phyloP scores from a whole-genome alignment of 192 early-diverging fungal species.

The Backusella parvicylindrica region DNA sequence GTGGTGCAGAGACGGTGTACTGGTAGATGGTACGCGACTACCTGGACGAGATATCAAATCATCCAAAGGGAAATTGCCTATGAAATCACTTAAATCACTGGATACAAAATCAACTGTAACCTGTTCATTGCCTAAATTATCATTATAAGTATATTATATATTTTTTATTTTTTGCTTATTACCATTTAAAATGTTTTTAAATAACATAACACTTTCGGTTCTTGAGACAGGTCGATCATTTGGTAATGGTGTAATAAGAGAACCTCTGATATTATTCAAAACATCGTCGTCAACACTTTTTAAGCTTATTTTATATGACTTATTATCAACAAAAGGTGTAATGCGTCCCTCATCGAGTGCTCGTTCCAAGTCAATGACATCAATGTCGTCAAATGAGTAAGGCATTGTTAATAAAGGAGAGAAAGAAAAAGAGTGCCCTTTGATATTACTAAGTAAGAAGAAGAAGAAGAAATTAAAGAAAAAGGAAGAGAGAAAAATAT shows the following conservation, averaged over 20 bases:
- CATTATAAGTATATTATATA: neutral
- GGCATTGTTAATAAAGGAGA: neutral
- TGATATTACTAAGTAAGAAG: no score
- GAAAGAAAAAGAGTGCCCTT: neutral
- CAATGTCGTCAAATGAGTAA: constrained; percentile 5
- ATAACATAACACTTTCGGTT: neutral
- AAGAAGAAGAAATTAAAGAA: neutral
- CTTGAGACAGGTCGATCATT: neutral
- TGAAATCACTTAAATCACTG: neutral
- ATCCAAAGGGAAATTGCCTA: neutral
- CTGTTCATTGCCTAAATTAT: neutral
- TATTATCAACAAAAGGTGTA: neutral
- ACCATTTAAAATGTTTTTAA: neutral
- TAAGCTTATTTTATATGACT: neutral
- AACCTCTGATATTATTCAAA: neutral
- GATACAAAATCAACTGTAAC: neutral
- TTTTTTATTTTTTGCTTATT: neutral
- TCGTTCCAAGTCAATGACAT: constrained; percentile 1
- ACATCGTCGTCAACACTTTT: neutral
- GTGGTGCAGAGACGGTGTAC: neutral
- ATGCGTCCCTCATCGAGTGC: neutral
- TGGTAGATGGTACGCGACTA: neutral
- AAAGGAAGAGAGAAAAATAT: neutral
- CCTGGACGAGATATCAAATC: neutral
- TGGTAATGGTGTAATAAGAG: neutral